phyloP scores from a whole-genome alignment of 2,329 filamentous ascomycete species.

The Venturia pyrina region DNA sequence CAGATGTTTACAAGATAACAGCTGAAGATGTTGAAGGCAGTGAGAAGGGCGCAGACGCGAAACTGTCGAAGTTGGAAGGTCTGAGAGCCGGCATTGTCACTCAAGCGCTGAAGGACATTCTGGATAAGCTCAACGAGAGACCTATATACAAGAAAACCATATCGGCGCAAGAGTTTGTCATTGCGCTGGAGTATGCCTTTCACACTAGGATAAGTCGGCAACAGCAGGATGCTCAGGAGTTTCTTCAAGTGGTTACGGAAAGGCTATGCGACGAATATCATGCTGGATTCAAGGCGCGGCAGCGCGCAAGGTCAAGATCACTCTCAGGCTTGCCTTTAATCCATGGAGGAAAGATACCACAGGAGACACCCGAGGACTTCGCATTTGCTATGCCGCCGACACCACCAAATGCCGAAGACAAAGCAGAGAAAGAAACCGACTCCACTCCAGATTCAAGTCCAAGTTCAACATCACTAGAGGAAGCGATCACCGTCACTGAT shows the following conservation, averaged over 20 bases:
- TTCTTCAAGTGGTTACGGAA: conserved; percentile 87
- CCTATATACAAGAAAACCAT: conserved; percentile 93
- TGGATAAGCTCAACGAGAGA: conserved; percentile 86
- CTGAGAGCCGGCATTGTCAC: conserved; percentile 79
- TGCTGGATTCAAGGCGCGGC: conserved; percentile 65
- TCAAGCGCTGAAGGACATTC: conserved; percentile 77
- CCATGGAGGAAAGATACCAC: not conserved
- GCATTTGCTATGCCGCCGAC: conserved; percentile 13
- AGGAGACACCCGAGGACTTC: not conserved
- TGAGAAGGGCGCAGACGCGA: conserved; percentile 21
- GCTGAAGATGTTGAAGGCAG: conserved; percentile 39
- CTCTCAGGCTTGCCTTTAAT: conserved; percentile 16
- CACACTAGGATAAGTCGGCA: conserved; percentile 83
- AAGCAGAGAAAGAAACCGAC: conserved; percentile 19
- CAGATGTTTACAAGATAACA: conserved; percentile 60
- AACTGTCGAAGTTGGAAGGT: conserved; percentile 41
- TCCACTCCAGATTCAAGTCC: not conserved
- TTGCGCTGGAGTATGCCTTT: conserved; percentile 75
- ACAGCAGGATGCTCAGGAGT: conserved; percentile 97
- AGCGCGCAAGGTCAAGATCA: conserved; percentile 14
- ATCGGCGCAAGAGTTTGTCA: conserved; percentile 74
- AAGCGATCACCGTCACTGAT: conserved; percentile 19
- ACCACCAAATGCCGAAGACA: conserved; percentile 17
- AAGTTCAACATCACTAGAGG: not conserved
- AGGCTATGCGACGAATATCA: conserved; percentile 90